phyloP scores from a whole-genome alignment of 1,284 basidiomycete species.

The Ganoderma lucidum region DNA sequence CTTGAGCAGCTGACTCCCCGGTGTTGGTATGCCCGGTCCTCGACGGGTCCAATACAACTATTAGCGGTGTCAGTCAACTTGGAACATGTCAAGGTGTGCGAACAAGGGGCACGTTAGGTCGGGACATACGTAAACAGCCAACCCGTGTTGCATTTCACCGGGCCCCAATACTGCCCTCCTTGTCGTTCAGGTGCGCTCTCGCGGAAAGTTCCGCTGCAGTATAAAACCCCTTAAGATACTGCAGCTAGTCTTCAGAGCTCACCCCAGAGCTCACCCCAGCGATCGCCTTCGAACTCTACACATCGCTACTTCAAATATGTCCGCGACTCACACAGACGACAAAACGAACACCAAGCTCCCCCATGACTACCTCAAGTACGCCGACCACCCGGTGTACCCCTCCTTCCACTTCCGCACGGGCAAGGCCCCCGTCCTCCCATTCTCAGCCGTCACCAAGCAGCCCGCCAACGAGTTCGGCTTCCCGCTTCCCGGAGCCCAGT shows the following conservation, averaged over 20 bases:
- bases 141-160: background rate
- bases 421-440: background rate
- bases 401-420: slow-evolving; percentile 4
- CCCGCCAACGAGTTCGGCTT: slow-evolving; percentile 4
- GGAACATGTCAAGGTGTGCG: background rate
- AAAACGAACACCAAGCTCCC: background rate
- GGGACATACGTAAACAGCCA: background rate
- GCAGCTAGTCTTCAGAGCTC: background rate
- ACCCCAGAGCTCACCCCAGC: background rate
- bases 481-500: background rate
- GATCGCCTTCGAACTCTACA: background rate
- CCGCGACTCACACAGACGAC: background rate
- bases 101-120: background rate
- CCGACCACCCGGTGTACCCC: slow-evolving; percentile 2
- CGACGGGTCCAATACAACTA: background rate
- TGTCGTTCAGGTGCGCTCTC: background rate
- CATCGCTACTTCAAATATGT: background rate
- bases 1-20: background rate
- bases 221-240: background rate
- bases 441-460: background rate
- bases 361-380: background rate
- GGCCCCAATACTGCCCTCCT: background rate
- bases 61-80: background rate
- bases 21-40: background rate
- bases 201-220: background rate